A percentile compares a stretch with the other conserved stretches of the same genome.
Conservation (phyloP, 75 land plant species). For the Pseudotsuga menziesii region DNA sequence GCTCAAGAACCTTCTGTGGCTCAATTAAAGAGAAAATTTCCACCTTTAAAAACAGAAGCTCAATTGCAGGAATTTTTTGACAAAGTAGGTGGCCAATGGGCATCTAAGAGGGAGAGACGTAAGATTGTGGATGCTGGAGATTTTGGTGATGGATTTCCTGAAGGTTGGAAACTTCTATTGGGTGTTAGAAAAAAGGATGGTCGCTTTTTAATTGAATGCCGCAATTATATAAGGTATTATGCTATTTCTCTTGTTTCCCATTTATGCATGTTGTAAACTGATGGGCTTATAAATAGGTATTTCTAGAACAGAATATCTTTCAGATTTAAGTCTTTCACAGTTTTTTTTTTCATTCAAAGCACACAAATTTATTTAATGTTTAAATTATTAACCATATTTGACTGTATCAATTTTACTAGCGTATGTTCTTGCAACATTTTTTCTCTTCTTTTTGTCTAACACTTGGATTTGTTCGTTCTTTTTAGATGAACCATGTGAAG, state of each 20-base stretch:
- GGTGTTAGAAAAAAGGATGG: constrained; percentile 39
- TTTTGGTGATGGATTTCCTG: constrained; percentile 48
- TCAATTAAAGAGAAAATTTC: constrained; percentile 45
- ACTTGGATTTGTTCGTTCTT: too few relatives aligned
- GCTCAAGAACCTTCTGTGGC: constrained; percentile 21
- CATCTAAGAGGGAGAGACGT: constrained; percentile 45
- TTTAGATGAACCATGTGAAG: too few relatives aligned
- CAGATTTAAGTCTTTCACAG: too few relatives aligned
- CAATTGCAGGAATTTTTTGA: constrained; percentile 33
- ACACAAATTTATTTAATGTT: too few relatives aligned
- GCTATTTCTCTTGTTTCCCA: background rate
- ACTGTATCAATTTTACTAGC: too few relatives aligned
- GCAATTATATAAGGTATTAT: constrained; percentile 46
- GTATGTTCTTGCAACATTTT: too few relatives aligned
- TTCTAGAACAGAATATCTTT: background rate
- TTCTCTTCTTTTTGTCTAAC: too few relatives aligned
- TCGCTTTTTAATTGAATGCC: constrained; percentile 22
- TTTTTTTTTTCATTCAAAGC: too few relatives aligned
- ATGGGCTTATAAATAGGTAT: background rate
- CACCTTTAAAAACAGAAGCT: constrained; percentile 34
- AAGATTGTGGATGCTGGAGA: constrained; percentile 45
- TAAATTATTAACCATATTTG: too few relatives aligned
- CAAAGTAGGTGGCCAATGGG: constrained; percentile 44
- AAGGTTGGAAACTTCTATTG: constrained; percentile 55
- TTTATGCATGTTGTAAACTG: background rate